Base-by-base conservation (phyloP, 169 alveolate species). In the Eimeria maxima region DNA sequence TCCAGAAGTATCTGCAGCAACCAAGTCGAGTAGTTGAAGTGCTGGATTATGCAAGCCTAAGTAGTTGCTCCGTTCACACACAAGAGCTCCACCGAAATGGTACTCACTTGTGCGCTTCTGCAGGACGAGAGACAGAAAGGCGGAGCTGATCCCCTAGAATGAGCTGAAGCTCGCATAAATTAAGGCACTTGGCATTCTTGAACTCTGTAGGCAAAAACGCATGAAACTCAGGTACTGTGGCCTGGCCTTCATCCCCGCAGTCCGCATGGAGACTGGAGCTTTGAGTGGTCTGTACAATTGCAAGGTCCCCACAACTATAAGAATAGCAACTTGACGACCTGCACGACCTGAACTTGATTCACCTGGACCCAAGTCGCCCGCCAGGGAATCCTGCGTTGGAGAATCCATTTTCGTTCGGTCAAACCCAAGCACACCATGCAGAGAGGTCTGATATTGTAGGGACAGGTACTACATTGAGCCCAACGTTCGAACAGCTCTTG, bases 131-230 rank as follows among this genome's bases (percentile, higher is more conserved):
- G 71, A 80, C 90, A n/a, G 90, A 50, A 45, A 80, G 69, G 47
- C 90, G 90, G 47, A 80, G 67, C 47, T 80, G 90, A 42, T 80
- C 90, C 67, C 90, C 90, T 13, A 80, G 90, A 50, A 80, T 80
- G 22, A 80, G 90, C 65, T 80, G 90, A 80, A 80, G 90, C 67
- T 80, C 90, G 65, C 90, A 80, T 4, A 80, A 53, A 50, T 80
- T 80, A 10, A 80, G 57, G 57, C 90, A 80, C n/a, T 80, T 80
- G 22, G 90, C 90, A 47, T 80, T 80, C 57, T 80, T 80, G 65
- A 80, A 80, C 57, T 80, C 90, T 80, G 65, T 42, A 76, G 38
- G 67, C 11, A 16, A 47, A 44, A 80, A 80, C 20, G 20, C 90
- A 45, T 69, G 8, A 47, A 22, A 80, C 45, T 69, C 42, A 27